These are phyloP conservation scores for Flammula alnicola DNA, from an alignment of 1,284 basidiomycete species.

Conservation along the genomic window DNA sequence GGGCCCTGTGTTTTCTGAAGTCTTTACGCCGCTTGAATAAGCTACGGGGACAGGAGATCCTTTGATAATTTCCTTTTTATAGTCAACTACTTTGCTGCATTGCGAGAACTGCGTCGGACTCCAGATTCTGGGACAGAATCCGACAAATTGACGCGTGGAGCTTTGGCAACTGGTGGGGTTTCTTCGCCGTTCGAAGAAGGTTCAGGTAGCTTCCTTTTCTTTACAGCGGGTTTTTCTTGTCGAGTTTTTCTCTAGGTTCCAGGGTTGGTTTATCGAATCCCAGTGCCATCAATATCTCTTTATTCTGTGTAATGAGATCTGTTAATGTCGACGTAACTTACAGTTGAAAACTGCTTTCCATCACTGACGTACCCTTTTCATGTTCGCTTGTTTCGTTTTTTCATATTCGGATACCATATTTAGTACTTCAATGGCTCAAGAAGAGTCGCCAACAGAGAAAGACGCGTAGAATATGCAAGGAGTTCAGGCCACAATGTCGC, in stretches of 20 bases:
- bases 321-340: neutral
- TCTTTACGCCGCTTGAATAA: constrained; percentile 40
- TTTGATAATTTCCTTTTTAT: constrained; percentile 46
- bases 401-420: constrained; percentile 52
- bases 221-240: constrained; percentile 36
- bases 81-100: constrained; percentile 60
- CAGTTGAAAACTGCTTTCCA: neutral
- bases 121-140: constrained; percentile 28
- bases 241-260: constrained; percentile 50
- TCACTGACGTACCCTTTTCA: constrained; percentile 12
- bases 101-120: constrained; percentile 66
- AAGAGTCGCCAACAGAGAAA: no score
- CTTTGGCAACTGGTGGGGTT: constrained; percentile 29
- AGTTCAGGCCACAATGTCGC: no score
- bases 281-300: constrained; percentile 44
- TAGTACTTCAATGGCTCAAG: neutral
- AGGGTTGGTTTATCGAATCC: constrained; percentile 48
- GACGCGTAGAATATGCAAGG: neutral
- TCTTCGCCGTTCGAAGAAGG: constrained; percentile 20
- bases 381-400: constrained; percentile 14
- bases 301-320: constrained; percentile 41
- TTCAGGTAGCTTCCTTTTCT: constrained; percentile 32
- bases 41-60: constrained; percentile 39
- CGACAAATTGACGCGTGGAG: constrained; percentile 31
- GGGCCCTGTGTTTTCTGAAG: constrained; percentile 39